Evolutionary conservation across 805 yeast genomes (phyloP).

Genomic region (Metschnikowia colocasiae): DNA sequence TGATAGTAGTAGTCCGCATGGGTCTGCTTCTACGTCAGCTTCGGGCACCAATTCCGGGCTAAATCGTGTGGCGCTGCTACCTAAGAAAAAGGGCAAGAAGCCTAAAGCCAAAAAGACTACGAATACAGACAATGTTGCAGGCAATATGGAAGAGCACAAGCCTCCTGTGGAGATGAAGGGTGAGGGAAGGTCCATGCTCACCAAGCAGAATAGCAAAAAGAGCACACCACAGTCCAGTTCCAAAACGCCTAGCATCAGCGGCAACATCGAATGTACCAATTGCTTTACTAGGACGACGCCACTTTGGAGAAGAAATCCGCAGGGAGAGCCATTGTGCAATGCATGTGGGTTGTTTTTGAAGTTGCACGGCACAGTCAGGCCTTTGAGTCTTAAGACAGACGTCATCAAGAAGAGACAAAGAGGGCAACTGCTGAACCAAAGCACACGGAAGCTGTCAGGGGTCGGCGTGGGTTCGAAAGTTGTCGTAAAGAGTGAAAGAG

Average conservation of each 20-base stretch:
- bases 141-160: neutral
- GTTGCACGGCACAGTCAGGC: constrained; percentile 93
- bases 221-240: neutral
- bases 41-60: constrained; percentile 11
- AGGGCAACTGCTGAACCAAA: constrained; percentile 19
- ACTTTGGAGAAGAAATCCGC: constrained; percentile 88
- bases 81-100: constrained; percentile 13
- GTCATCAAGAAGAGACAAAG: constrained; percentile 90
- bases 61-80: constrained; percentile 7
- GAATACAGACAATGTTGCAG: neutral
- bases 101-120: constrained; percentile 6
- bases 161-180: neutral
- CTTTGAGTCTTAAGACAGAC: constrained; percentile 85
- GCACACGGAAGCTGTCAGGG: constrained; percentile 11
- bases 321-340: constrained; percentile 89
- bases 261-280: constrained; percentile 60
- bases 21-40: constrained; percentile 12
- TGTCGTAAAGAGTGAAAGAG: constrained; percentile 19
- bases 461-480: neutral
- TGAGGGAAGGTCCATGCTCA: constrained; percentile 1
- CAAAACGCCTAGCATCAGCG: neutral
- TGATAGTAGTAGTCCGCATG: constrained; percentile 9
- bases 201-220: constrained; percentile 7
- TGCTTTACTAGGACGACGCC: constrained; percentile 94
- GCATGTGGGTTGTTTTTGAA: constrained; percentile 54